phyloP scores from a whole-genome alignment of 805 yeast species.

The Metschnikowia gelsemii region DNA sequence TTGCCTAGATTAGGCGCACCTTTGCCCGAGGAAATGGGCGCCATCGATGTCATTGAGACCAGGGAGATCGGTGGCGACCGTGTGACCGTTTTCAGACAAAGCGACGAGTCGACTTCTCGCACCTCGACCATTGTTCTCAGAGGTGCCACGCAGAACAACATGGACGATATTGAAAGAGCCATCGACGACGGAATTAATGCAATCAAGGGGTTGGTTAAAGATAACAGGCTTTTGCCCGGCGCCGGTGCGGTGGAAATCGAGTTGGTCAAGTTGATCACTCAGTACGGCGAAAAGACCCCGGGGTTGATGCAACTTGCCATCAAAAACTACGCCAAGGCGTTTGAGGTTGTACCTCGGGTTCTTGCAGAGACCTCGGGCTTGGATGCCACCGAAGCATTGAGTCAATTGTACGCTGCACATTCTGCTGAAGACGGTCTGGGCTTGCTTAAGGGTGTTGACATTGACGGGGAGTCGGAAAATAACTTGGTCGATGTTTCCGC shows the following conservation, averaged over 20 bases:
- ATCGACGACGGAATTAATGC: conserved; percentile 96
- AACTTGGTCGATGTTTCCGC: conserved; percentile 72
- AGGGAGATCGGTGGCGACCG: conserved; percentile 97
- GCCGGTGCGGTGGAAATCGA: conserved; percentile 96
- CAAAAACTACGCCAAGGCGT: conserved; percentile 89
- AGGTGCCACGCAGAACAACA: conserved; percentile 92
- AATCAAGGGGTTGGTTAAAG: conserved; percentile 84
- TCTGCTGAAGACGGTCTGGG: conserved; percentile 42
- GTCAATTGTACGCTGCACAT: conserved; percentile 87
- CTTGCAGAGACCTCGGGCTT: conserved; percentile 93
- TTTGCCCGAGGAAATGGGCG: conserved; percentile 90
- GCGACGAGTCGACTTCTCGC: conserved; percentile 53
- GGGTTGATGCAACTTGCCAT: conserved; percentile 92
- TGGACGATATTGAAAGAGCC: conserved; percentile 96
- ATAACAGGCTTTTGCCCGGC: conserved; percentile 79
- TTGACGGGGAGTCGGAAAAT: conserved; percentile 53
- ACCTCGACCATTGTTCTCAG: conserved; percentile 92
- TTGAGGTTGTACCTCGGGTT: conserved; percentile 90
- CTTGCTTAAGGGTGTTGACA: conserved; percentile 78
- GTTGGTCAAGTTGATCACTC: conserved; percentile 72
- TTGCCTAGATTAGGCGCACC: conserved; percentile 93
- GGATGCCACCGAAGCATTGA: conserved; percentile 85
- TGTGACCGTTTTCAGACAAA: conserved; percentile 90
- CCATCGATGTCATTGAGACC: conserved; percentile 83
- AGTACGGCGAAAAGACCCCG: conserved; percentile 90